Evolutionary conservation across 805 yeast species (phyloP).

Genomic region (Peterozyma toletana): DNA sequence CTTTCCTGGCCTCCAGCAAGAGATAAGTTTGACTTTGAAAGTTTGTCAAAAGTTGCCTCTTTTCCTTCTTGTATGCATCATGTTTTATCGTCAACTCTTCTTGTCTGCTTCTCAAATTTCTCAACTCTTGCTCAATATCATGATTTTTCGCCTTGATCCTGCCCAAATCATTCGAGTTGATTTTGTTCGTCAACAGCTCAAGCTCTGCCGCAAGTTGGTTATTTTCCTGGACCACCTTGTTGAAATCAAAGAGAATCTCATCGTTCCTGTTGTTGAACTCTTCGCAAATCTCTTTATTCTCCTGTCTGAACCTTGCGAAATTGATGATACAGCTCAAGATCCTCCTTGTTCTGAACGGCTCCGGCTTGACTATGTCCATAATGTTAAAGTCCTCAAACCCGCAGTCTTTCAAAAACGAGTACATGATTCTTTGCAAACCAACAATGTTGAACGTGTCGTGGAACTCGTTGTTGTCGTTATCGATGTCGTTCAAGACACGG

Average conservation of each 20-base stretch:
- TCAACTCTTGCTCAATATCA: conserved; percentile 54
- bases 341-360: conserved; percentile 54
- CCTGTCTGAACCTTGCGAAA: conserved; percentile 79
- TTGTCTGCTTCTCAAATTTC: conserved; percentile 53
- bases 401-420: conserved; percentile 57
- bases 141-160: conserved; percentile 42
- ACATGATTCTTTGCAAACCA: conserved; percentile 52
- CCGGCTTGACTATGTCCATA: conserved; percentile 73
- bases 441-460: conserved; percentile 40
- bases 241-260: conserved; percentile 35
- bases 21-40: conserved; percentile 56
- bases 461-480: conserved; percentile 8
- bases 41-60: conserved; percentile 47
- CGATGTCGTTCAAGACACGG: conserved; percentile 17
- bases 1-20: conserved; percentile 48
- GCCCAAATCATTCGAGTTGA: conserved; percentile 22
- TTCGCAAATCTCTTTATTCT: conserved; percentile 63
- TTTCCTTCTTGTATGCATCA: conserved; percentile 54
- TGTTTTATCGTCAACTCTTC: conserved; percentile 58
- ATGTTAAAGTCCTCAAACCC: conserved; percentile 75
- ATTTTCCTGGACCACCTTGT: conserved; percentile 33
- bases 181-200: conserved; percentile 23
- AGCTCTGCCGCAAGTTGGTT: conserved; percentile 26
- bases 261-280: conserved; percentile 51
- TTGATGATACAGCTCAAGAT: conserved; percentile 78